phyloP scores from a whole-genome alignment of 768 basidiomycete genomes.

The Xanthoconium purpureum region DNA sequence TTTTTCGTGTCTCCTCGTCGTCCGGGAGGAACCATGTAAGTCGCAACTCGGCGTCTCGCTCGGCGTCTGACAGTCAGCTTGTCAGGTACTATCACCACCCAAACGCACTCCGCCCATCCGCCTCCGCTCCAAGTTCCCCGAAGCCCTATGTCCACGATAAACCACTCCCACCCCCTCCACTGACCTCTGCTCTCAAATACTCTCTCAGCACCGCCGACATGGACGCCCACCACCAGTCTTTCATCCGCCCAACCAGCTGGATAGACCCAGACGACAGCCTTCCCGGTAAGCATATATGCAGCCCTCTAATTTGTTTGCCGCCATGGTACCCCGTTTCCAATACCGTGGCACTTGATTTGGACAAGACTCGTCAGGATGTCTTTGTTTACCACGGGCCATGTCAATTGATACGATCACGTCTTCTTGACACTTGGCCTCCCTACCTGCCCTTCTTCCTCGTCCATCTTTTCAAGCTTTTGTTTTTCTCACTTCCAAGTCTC shows the following conservation, averaged over 20 bases:
- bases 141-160: conserved; percentile 30
- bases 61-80: background rate
- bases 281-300: conserved; percentile 20
- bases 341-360: conserved; percentile 6
- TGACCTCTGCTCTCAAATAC: conserved; percentile 26
- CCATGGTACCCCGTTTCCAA: conserved; percentile 16
- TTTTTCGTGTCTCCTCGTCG: conserved; percentile 5
- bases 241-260: conserved; percentile 26
- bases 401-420: conserved; percentile 15
- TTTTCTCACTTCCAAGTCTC: conserved; percentile 30
- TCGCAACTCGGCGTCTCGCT: background rate
- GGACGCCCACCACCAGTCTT: conserved; percentile 23
- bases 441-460: conserved; percentile 14
- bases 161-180: conserved; percentile 39
- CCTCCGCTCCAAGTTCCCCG: conserved; percentile 28
- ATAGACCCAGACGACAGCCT: conserved; percentile 14
- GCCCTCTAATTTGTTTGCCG: conserved; percentile 9
- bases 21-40: conserved; percentile 17
- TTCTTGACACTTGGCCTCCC: conserved; percentile 6
- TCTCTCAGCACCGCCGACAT: conserved; percentile 25
- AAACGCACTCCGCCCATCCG: conserved; percentile 23
- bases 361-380: conserved; percentile 10
- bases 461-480: conserved; percentile 22
- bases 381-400: conserved; percentile 24
- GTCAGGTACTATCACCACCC: conserved; percentile 24